phyloP scores from a whole-genome alignment of 2,329 filamentous ascomycete species.

The Zarea fungicola region DNA sequence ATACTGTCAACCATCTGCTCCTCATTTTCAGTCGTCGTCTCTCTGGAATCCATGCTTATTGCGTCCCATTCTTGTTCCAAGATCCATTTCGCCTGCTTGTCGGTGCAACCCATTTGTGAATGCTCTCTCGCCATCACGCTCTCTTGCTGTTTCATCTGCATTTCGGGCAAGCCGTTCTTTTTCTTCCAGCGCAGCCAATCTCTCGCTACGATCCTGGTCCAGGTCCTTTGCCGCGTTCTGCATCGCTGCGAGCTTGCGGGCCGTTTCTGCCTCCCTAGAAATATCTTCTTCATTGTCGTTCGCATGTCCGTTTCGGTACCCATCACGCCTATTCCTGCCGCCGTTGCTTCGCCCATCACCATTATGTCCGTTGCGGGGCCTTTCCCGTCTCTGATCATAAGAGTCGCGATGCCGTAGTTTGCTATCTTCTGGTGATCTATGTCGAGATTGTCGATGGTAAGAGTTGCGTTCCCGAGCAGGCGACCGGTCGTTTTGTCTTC shows the following conservation, averaged over 20 bases:
- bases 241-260: slow-evolving; percentile 67
- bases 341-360: neutral
- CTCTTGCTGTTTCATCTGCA: slow-evolving; percentile 60
- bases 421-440: neutral
- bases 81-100: slow-evolving; percentile 46
- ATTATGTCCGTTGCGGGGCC: neutral
- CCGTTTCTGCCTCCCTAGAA: slow-evolving; percentile 51
- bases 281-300: slow-evolving; percentile 21
- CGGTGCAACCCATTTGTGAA: slow-evolving; percentile 62
- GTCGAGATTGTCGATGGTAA: slow-evolving; percentile 3
- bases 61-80: slow-evolving; percentile 48
- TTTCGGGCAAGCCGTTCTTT: slow-evolving; percentile 60
- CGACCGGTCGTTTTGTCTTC: slow-evolving; percentile 14
- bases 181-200: slow-evolving; percentile 61
- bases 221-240: slow-evolving; percentile 64
- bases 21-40: slow-evolving; percentile 36
- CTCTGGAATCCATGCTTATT: slow-evolving; percentile 39
- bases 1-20: too few relatives aligned
- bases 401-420: slow-evolving; percentile 1
- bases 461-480: slow-evolving; percentile 15
- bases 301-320: slow-evolving; percentile 14
- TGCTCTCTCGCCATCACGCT: slow-evolving; percentile 57
- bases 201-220: slow-evolving; percentile 62
- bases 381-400: slow-evolving; percentile 8
- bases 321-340: neutral